Evolutionary conservation across 768 basidiomycete species (phyloP), one percentile per base, ranked within the genome.

Genomic region (Hysterangium stoloniferum): DNA sequence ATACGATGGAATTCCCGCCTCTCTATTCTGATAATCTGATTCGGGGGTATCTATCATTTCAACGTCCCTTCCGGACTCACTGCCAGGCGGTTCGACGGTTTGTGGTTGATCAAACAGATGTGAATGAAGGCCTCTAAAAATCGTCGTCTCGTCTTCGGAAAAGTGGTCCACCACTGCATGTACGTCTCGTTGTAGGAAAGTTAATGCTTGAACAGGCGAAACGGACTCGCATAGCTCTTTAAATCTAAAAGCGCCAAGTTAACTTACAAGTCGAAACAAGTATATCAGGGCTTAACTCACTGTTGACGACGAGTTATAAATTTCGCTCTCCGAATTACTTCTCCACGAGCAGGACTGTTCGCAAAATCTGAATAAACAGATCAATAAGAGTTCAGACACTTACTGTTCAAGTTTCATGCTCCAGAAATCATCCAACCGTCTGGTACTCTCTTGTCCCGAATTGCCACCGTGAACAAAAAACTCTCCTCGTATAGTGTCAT

Each of bases 381-480:
- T 42, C 22, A 20, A 12, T n/a, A 12, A 42, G 9, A 9, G 20
- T 45, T 8, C 19, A 11, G 6, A 1, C 15, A 48, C 75, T 31
- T 52, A 86, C 87, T 86, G 76, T 55, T 73, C 62, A 31, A 90
- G 61, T 31, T 67, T 70, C 80, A 88, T 83, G 62, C 69, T 72
- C 87, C 88, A 91, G 54, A 91, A 80, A 62, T 89, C 87, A 59
- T 84, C 79, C 62, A 90, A 56, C 52, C 85, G 69, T 52, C 63
- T 69, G 17, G 56, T 79, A 76, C 48, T 62, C 67, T 27, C 53
- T 40, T 8, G 47, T 0, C 84, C 84, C 4, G 76, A 77, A 65
- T 86, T 89, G 36, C 87, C 87, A 2, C 88, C 88, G 58, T 89
- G 86, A 67, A 89, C 66, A 58, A 76, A 88, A 3, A 80, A 68